Percentiles rank a stretch among this genome's conserved stretches.
Conservation (phyloP, 2,329 filamentous ascomycete genomes). For the Trichophaea hybrida region DNA sequence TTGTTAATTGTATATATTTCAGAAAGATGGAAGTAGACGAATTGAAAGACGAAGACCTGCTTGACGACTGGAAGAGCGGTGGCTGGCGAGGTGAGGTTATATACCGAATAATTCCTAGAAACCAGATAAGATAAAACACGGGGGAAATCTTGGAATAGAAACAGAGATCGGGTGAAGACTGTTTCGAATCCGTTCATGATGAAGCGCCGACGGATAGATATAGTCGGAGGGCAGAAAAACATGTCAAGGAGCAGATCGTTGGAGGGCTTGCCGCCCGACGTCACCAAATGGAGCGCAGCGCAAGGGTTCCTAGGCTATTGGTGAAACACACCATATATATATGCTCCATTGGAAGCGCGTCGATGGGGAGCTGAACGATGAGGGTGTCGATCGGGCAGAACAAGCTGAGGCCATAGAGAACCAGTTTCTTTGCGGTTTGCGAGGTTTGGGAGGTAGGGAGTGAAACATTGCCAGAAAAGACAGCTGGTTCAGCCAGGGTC, state of each 20-base stretch:
- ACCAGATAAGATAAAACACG: background rate
- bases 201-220: background rate
- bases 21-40: background rate
- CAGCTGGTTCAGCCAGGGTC: background rate
- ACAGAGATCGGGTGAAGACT: background rate
- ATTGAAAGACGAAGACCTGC: background rate
- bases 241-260: background rate
- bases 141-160: background rate
- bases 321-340: background rate
- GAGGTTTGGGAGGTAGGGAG: background rate
- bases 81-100: background rate
- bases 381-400: background rate
- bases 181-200: background rate
- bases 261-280: background rate
- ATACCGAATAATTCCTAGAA: background rate
- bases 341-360: background rate
- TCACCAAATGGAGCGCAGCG: background rate
- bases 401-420: background rate
- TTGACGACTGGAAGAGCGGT: background rate
- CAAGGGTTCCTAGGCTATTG: background rate
- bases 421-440: background rate
- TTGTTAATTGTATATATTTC: constrained; percentile 2
- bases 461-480: background rate
- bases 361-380: background rate
- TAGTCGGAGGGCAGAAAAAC: background rate